Base-by-base conservation (phyloP, 2,329 filamentous ascomycete genomes). In the Septoria petroselini region DNA sequence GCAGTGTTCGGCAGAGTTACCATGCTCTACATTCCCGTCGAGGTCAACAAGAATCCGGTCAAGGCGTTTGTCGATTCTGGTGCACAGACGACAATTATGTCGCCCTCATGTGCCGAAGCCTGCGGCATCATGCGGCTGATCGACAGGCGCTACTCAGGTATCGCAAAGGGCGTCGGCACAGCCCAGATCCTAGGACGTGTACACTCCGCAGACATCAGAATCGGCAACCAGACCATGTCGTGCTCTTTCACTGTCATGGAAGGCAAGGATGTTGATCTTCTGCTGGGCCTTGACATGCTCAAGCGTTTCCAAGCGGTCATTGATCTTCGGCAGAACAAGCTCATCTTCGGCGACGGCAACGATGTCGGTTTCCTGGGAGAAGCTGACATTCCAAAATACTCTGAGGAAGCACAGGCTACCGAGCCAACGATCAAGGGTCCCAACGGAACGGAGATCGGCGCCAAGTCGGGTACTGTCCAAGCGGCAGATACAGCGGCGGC, bases 241-340 rank as follows among this genome's bases (percentile, higher is more conserved):
- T 97, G 91, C 73, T 93, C 90, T 52, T 98, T 98, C 70, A 98
- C 93, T 2, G 93, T 98, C 65, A 98, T 98, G 93, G 93, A 98
- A 73, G 93, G 93, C 58, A 98, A 97, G 71, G 84, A 89, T 44
- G 93, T 98, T 18, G 93, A 97, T 67, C 77, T 98, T 14, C 79
- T 98, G 2, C 81, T 98, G 9, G 93, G 93, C 3, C 75, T 98
- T 34, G 93, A 98, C 69, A 98, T 98, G 88, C 78, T 98, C 54
- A 96, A 95, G 73, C 83, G 93, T 31, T 91, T 97, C 70, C 91
- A 95, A 70, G 93, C 91, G 29, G 86, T 80, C 61, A 91, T 98
- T 63, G 93, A 98, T 68, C 78, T 98, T 9, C 80, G 83, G 57
- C 85, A 85, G 64, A 89, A 93, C 63, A 87, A 84, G 56, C 80